Conservation (phyloP, 179 eudicot genomes). For the Silene noctiflora region DNA sequence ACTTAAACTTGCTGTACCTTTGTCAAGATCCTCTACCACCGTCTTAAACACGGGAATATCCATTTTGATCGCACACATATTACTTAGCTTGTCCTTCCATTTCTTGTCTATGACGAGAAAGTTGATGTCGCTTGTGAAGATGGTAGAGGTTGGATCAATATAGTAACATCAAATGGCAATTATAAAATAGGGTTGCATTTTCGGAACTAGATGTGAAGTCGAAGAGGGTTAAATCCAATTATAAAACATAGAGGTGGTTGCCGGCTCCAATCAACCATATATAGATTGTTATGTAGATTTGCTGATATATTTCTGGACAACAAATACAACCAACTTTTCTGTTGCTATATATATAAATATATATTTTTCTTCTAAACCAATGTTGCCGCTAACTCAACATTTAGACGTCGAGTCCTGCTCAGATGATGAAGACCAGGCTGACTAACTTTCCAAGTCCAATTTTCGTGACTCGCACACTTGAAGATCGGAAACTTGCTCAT, state of each 20-base stretch:
- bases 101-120: conserved; percentile 12
- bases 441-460: neutral
- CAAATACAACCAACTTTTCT: neutral
- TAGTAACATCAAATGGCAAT: conserved; percentile 23
- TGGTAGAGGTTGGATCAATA: neutral
- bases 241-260: no score
- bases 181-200: conserved; percentile 24
- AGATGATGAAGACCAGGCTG: neutral
- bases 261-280: no score
- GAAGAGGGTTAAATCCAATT: conserved; percentile 5
- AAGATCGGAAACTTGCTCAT: neutral
- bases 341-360: neutral
- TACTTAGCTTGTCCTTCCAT: conserved; percentile 2
- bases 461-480: neutral
- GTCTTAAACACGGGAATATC: conserved; percentile 10
- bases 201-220: neutral
- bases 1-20: neutral
- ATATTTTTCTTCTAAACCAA: neutral
- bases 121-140: neutral
- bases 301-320: no score
- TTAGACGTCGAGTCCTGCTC: neutral
- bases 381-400: neutral
- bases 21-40: neutral
- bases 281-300: no score
- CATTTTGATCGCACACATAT: conserved; percentile 1